phyloP scores from a whole-genome alignment of 2,329 filamentous ascomycete species.

The Xylariaceae sp. region DNA sequence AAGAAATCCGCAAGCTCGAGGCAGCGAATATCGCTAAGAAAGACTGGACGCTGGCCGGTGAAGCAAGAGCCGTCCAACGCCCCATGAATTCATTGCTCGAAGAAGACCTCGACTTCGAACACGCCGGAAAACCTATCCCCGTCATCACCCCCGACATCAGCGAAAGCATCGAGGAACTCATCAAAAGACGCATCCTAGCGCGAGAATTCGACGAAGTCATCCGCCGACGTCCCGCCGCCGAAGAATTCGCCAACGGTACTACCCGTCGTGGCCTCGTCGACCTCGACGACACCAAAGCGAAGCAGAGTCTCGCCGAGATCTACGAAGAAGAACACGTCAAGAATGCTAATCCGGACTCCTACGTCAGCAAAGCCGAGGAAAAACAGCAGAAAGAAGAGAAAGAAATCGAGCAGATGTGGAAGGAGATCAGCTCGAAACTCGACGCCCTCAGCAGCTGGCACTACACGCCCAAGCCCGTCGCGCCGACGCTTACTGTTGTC shows the following conservation, averaged over 20 bases:
- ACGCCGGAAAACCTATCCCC: conserved; percentile 88
- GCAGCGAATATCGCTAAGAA: conserved; percentile 84
- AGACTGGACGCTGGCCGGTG: conserved; percentile 85
- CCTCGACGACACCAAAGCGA: conserved; percentile 81
- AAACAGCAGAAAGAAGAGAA: conserved; percentile 77
- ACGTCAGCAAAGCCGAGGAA: conserved; percentile 77
- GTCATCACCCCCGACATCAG: conserved; percentile 89
- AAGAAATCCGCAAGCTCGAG: conserved; percentile 90
- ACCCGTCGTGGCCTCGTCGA: conserved; percentile 71
- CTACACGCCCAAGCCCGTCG: conserved; percentile 85
- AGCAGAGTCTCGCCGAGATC: conserved; percentile 82
- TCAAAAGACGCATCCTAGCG: conserved; percentile 87
- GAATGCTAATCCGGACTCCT: conserved; percentile 70
- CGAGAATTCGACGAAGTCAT: conserved; percentile 91
- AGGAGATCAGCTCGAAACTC: conserved; percentile 71
- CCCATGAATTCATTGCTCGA: conserved; percentile 91
- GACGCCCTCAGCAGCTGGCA: conserved; percentile 91
- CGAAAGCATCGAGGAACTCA: conserved; percentile 86
- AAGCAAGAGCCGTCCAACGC: conserved; percentile 76
- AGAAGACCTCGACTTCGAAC: conserved; percentile 92
- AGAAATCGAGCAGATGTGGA: conserved; percentile 81
- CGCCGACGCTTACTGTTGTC: conserved; percentile 79
- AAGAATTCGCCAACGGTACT: conserved; percentile 54
- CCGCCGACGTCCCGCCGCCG: conserved; percentile 71
- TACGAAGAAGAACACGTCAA: conserved; percentile 92